phyloP scores from a whole-genome alignment of 345 rosid species.

The Aurinia saxatilis region DNA sequence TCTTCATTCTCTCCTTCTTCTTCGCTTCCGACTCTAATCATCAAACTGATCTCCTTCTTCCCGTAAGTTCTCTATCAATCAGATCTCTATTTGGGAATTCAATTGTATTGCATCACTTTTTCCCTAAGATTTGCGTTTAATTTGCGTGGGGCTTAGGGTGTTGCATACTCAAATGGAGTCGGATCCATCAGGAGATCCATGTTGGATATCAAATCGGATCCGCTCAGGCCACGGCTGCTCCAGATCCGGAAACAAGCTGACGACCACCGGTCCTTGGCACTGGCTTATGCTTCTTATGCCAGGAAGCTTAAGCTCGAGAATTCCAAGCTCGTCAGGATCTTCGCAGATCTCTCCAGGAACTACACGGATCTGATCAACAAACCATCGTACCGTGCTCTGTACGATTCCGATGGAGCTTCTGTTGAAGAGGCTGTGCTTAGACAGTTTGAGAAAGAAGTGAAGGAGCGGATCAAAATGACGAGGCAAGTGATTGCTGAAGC shows the following conservation, averaged over 20 bases:
- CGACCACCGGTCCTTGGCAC: conserved; percentile 72
- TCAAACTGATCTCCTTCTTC: conserved; percentile 36
- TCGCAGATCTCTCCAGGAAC: conserved; percentile 81
- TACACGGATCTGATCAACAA: conserved; percentile 77
- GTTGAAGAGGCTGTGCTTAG: conserved; percentile 64
- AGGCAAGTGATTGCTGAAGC: conserved; percentile 86
- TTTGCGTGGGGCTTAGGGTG: conserved; percentile 41
- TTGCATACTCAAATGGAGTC: conserved; percentile 29
- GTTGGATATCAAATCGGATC: conserved; percentile 78
- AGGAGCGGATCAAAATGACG: conserved; percentile 81
- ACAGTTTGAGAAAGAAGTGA: conserved; percentile 92
- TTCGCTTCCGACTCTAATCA: conserved; percentile 39
- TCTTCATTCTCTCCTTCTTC: conserved; percentile 47
- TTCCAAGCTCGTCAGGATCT: conserved; percentile 75
- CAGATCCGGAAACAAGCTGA: conserved; percentile 98
- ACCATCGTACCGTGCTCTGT: conserved; percentile 51
- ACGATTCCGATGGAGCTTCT: conserved; percentile 51
- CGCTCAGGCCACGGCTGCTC: conserved; percentile 74
- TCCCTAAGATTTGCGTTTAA: neutral
- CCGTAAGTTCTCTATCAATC: conserved; percentile 36
- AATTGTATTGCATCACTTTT: conserved; percentile 1
- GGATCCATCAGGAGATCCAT: conserved; percentile 69
- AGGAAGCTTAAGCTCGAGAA: conserved; percentile 94
- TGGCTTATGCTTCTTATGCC: conserved; percentile 89
- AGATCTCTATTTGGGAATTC: neutral